Conservation (phyloP, 768 basidiomycete species). For the Tricholoma sp. region DNA sequence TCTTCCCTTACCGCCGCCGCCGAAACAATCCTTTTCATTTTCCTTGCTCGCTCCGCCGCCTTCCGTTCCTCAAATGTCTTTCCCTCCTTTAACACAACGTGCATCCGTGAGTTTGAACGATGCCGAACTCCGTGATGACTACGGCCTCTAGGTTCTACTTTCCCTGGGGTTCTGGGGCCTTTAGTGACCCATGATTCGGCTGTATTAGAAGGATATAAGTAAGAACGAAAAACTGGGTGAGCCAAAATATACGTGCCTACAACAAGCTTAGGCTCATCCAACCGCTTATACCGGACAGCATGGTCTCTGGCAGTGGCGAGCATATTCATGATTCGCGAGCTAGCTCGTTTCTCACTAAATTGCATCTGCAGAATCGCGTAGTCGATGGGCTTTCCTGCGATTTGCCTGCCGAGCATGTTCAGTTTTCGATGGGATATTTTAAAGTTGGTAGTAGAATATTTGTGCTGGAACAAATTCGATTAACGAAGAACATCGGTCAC, state of each 20-base stretch:
- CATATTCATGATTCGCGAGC: slow-evolving; percentile 83
- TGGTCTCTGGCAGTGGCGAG: slow-evolving; percentile 84
- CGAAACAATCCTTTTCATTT: slow-evolving; percentile 73
- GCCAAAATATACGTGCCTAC: slow-evolving; percentile 56
- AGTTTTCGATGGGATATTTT: slow-evolving; percentile 93
- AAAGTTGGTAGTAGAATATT: slow-evolving; percentile 89
- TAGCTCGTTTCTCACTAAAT: slow-evolving; percentile 91
- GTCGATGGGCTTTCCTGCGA: slow-evolving; percentile 89
- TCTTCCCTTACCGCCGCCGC: slow-evolving; percentile 79
- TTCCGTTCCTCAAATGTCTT: slow-evolving; percentile 68
- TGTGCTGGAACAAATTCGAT: slow-evolving; percentile 53
- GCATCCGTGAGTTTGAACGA: slow-evolving; percentile 71
- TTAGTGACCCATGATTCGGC: slow-evolving; percentile 96
- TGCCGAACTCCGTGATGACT: slow-evolving; percentile 73
- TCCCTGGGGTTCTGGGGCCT: slow-evolving; percentile 55
- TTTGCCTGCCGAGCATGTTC: slow-evolving; percentile 82
- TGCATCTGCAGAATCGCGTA: slow-evolving; percentile 95
- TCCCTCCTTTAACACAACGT: slow-evolving; percentile 77
- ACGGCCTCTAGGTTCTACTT: slow-evolving; percentile 79
- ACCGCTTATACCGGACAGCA: slow-evolving; percentile 70
- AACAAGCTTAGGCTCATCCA: slow-evolving; percentile 67
- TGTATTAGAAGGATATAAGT: slow-evolving; percentile 24
- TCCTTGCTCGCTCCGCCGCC: slow-evolving; percentile 56
- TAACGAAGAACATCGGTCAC: neutral
- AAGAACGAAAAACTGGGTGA: neutral